Percentiles rank a stretch among this genome's conserved stretches.
phyloP scores from a whole-genome alignment of 1,284 basidiomycete species.

The Butyriboletus appendiculatus region DNA sequence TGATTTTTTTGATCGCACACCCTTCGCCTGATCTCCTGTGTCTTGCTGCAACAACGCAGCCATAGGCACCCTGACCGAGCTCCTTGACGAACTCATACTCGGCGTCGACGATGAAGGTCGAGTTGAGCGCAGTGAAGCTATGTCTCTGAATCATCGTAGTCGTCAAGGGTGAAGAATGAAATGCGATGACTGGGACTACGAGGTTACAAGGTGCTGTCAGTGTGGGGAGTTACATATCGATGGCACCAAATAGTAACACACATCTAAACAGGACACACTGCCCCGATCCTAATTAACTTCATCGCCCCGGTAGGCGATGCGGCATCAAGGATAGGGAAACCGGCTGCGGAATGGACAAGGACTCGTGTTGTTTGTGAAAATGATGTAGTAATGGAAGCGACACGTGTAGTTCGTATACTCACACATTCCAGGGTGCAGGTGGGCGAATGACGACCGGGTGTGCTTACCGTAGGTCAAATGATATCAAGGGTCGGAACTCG shows the following conservation, averaged over 20 bases:
- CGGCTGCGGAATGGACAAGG: neutral
- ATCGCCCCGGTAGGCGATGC: neutral
- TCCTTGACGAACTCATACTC: constrained; percentile 96
- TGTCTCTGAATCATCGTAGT: constrained; percentile 50
- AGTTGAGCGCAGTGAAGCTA: constrained; percentile 79
- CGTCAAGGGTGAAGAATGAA: constrained; percentile 10
- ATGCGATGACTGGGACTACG: neutral
- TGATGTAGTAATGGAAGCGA: constrained; percentile 3
- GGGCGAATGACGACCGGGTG: neutral
- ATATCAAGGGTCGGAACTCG: constrained; percentile 9
- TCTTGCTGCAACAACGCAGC: constrained; percentile 86
- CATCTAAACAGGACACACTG: constrained; percentile 13
- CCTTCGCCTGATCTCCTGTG: constrained; percentile 86
- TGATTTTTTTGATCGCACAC: constrained; percentile 96
- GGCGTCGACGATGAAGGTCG: constrained; percentile 84
- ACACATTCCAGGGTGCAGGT: constrained; percentile 12
- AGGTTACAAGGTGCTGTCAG: constrained; percentile 4
- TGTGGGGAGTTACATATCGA: constrained; percentile 27
- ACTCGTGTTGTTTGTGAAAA: constrained; percentile 3
- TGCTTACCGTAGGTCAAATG: neutral
- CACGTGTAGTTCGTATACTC: neutral
- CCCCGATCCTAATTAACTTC: neutral
- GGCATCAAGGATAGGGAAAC: neutral
- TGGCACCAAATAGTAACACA: constrained; percentile 31
- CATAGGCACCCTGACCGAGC: constrained; percentile 93